Conservation (phyloP, 164 flowering plant species). For the Saururus chinensis region DNA sequence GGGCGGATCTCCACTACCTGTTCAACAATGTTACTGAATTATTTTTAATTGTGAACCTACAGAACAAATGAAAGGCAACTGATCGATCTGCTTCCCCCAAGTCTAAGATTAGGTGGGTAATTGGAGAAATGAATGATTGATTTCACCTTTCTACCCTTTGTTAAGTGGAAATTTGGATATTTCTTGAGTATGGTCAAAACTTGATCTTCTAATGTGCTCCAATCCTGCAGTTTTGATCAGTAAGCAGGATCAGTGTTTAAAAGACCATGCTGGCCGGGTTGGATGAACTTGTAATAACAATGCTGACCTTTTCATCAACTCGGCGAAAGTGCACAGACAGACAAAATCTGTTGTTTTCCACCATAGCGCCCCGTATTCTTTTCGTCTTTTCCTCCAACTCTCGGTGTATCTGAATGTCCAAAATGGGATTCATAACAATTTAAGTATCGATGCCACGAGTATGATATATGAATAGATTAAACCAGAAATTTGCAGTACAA, state of each 20-base stretch:
- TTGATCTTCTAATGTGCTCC: constrained; percentile 6
- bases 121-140: background rate
- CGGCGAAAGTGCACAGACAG: constrained; percentile 11
- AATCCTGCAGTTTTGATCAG: constrained; percentile 5
- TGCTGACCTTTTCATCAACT: constrained; percentile 9
- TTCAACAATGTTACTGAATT: background rate
- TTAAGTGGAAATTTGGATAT: constrained; percentile 8
- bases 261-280: background rate
- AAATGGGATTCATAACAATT: too few relatives aligned
- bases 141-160: constrained; percentile 12
- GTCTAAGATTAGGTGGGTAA: too few relatives aligned
- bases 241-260: background rate
- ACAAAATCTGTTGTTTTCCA: constrained; percentile 16
- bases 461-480: background rate
- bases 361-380: constrained; percentile 5
- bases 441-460: too few relatives aligned
- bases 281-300: background rate
- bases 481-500: background rate
- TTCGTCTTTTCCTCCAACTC: constrained; percentile 9
- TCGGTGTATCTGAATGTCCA: background rate
- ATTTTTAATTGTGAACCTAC: too few relatives aligned
- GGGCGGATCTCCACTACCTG: constrained; percentile 18
- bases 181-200: constrained; percentile 5
- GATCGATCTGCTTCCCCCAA: too few relatives aligned
- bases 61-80: too few relatives aligned